Percentiles rank a stretch among this genome's conserved stretches.
These are phyloP conservation scores for Bjerkandera adusta DNA, from an alignment of 1,284 basidiomycete genomes.

Conservation along the genomic window DNA sequence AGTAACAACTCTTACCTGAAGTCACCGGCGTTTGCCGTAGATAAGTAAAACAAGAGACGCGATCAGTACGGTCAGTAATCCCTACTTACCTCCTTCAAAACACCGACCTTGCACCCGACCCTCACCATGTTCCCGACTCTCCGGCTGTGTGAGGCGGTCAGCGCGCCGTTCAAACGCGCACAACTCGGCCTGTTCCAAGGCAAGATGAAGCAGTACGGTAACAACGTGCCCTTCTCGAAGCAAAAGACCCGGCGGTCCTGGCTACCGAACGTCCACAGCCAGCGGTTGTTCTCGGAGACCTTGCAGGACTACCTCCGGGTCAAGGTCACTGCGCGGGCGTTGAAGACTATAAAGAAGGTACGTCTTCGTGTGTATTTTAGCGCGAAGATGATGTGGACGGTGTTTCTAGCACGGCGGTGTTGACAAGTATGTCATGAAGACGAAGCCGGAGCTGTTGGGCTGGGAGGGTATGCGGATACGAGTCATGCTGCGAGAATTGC, in stretches of 20 bases:
- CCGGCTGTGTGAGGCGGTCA: conserved; percentile 36
- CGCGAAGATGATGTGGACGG: neutral
- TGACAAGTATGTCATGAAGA: conserved; percentile 74
- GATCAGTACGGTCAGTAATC: no score
- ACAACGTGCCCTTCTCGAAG: conserved; percentile 90
- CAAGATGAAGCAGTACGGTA: conserved; percentile 77
- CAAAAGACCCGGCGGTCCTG: conserved; percentile 89
- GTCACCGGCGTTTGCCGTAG: no score
- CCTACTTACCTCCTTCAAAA: no score
- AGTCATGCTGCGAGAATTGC: conserved; percentile 42
- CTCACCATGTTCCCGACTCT: conserved; percentile 35
- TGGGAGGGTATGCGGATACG: conserved; percentile 75
- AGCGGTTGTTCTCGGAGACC: conserved; percentile 66
- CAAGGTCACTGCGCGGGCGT: conserved; percentile 71
- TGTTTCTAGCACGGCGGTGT: conserved; percentile 65
- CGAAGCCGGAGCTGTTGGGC: conserved; percentile 63
- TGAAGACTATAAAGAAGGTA: conserved; percentile 82
- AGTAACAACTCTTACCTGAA: no score
- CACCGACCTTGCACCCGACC: no score
- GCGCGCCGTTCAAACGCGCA: conserved; percentile 73
- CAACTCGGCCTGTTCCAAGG: conserved; percentile 80
- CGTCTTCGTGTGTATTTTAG: conserved; percentile 15
- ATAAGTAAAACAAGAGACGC: no score
- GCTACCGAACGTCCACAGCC: conserved; percentile 84
- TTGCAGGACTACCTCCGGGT: conserved; percentile 57